Percentiles rank a stretch among this genome's conserved stretches.
phyloP scores from a whole-genome alignment of 2,329 filamentous ascomycete genomes.

The Ceratocystis albifundus region DNA sequence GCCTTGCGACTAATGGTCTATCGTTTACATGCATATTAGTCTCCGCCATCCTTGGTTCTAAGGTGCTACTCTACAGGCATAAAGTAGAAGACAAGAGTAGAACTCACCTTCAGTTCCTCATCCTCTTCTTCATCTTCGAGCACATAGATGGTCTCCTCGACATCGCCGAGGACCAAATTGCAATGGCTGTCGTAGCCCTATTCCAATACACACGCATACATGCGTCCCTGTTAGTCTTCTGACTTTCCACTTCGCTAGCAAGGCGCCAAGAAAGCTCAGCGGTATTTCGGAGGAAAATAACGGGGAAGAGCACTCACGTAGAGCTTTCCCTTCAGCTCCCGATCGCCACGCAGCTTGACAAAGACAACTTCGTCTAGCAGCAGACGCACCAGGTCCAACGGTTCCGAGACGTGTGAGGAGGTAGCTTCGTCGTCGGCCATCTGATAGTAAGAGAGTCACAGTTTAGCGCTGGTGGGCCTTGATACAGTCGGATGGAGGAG shows the following conservation, averaged over 20 bases:
- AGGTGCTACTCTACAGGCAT: too few relatives aligned
- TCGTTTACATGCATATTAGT: neutral
- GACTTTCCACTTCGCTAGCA: neutral
- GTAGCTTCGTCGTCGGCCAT: conserved; percentile 76
- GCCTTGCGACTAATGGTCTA: conserved; percentile 93
- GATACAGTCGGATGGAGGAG: neutral
- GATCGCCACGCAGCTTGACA: conserved; percentile 90
- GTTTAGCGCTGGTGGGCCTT: neutral
- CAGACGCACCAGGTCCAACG: conserved; percentile 87
- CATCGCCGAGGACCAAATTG: conserved; percentile 90
- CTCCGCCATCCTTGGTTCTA: too few relatives aligned
- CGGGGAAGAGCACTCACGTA: conserved; percentile 52
- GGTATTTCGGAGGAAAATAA: neutral
- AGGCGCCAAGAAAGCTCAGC: neutral
- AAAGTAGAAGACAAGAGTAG: too few relatives aligned
- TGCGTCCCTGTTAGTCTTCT: neutral
- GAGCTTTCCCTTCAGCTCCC: conserved; percentile 86
- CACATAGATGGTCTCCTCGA: conserved; percentile 92
- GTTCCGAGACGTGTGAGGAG: conserved; percentile 59
- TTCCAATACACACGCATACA: neutral
- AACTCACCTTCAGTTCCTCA: conserved; percentile 58
- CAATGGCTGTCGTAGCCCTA: conserved; percentile 98
- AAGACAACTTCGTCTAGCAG: conserved; percentile 93
- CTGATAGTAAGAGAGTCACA: neutral
- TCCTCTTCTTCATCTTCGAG: conserved; percentile 34